Conservation (phyloP, 2,329 filamentous ascomycete species). For the Elsinoe ampelina region DNA sequence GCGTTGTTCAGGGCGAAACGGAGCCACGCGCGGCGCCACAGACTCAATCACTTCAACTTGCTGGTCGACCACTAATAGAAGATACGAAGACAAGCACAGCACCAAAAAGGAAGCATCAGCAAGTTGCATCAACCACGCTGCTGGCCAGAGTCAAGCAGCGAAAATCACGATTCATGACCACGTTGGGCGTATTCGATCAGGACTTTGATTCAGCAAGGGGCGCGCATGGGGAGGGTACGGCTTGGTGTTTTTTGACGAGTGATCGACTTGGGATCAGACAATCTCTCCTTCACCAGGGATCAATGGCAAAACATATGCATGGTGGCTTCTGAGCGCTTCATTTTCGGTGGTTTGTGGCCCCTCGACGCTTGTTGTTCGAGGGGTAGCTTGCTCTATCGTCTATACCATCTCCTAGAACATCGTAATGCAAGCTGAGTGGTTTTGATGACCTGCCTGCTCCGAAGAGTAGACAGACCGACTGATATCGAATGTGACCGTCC, state of each 20-base stretch:
- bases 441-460: neutral
- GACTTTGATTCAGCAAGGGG: neutral
- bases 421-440: constrained; percentile 1
- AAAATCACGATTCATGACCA: neutral
- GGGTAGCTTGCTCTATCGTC: neutral
- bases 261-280: neutral
- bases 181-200: neutral
- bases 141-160: no score
- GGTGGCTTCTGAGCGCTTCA: constrained; percentile 2
- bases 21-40: no score
- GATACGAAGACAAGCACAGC: no score
- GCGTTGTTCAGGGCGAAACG: no score
- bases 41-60: neutral
- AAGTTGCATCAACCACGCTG: no score
- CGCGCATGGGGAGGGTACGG: neutral
- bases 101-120: no score
- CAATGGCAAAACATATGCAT: neutral
- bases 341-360: neutral
- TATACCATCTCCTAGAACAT: neutral
- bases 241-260: neutral
- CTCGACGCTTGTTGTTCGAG: neutral
- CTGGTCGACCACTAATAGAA: neutral
- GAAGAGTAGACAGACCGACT: neutral
- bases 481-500: no score
- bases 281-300: neutral